Conservation (phyloP, 169 alveolate genomes). For the Cryptosporidium tyzzeri region DNA sequence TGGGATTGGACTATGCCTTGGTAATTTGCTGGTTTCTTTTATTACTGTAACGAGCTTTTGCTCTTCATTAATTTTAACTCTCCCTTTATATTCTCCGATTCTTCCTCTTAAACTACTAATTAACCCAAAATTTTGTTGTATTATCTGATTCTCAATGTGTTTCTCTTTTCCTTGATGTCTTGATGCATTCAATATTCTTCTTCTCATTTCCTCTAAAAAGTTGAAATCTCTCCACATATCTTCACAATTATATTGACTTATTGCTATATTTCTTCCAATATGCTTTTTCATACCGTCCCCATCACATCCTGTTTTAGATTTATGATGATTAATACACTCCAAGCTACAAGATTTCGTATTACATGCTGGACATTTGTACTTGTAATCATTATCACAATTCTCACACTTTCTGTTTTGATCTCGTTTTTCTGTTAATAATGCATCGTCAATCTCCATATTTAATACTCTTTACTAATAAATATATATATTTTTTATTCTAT, state of each 20-base stretch:
- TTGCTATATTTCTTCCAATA: constrained; percentile 16
- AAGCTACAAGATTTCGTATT: constrained; percentile 54
- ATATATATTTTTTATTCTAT: not conserved
- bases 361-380: constrained; percentile 77
- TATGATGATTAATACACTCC: constrained; percentile 71
- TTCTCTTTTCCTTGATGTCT: not conserved
- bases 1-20: constrained; percentile 41
- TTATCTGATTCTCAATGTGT: not conserved
- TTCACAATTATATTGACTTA: constrained; percentile 17
- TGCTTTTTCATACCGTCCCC: constrained; percentile 38
- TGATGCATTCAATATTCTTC: constrained; percentile 6
- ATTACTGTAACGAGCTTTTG: constrained; percentile 1
- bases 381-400: constrained; percentile 34
- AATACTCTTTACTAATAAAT: not conserved
- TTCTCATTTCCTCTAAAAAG: constrained; percentile 40
- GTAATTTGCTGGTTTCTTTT: not conserved
- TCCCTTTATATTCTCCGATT: not conserved
- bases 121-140: not conserved
- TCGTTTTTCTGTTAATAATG: not conserved
- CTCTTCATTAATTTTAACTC: not conserved
- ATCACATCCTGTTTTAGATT: constrained; percentile 61
- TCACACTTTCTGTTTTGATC: constrained; percentile 15
- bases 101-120: not conserved
- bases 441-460: not conserved
- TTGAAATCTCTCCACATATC: constrained; percentile 36